Percentiles rank a stretch among this genome's conserved stretches.
Evolutionary conservation across 208 protist species (phyloP).

Genomic region (Trypanosoma theileri): DNA sequence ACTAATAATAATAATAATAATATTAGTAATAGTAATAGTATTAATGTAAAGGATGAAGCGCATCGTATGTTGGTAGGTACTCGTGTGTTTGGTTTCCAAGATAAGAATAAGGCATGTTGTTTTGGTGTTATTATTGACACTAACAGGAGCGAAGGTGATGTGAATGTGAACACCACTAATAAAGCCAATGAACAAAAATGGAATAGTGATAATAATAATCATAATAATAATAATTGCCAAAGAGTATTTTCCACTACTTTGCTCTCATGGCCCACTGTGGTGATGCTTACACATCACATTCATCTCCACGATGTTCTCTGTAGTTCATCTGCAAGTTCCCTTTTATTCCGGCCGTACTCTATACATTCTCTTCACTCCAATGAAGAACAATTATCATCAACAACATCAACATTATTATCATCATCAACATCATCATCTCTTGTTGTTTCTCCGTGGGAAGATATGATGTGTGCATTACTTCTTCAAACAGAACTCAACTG

Average conservation of each 20-base stretch:
- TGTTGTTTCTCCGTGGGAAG: slow-evolving; percentile 8
- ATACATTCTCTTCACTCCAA: no score
- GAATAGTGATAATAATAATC: not conserved
- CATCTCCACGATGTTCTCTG: not conserved
- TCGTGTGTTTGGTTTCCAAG: not conserved
- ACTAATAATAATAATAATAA: not conserved
- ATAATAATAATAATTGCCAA: not conserved
- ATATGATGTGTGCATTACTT: slow-evolving; percentile 4
- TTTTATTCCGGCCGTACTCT: no score
- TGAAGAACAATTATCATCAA: not conserved
- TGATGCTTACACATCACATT: not conserved
- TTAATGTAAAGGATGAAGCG: not conserved
- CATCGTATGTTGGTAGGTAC: not conserved
- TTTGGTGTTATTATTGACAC: not conserved
- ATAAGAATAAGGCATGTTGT: not conserved
- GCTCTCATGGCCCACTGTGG: not conserved
- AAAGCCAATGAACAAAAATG: no score
- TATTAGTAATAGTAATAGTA: not conserved
- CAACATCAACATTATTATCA: not conserved
- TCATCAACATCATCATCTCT: slow-evolving; percentile 8
- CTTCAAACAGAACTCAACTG: not conserved
- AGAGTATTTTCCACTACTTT: not conserved
- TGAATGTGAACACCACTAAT: no score
- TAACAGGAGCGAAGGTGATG: not conserved
- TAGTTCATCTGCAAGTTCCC: not conserved